Percentiles rank a stretch among this genome's conserved stretches.
These are phyloP conservation scores for Colletotrichum liriopes DNA, from an alignment of 2,329 filamentous ascomycete species.

Conservation along the genomic window DNA sequence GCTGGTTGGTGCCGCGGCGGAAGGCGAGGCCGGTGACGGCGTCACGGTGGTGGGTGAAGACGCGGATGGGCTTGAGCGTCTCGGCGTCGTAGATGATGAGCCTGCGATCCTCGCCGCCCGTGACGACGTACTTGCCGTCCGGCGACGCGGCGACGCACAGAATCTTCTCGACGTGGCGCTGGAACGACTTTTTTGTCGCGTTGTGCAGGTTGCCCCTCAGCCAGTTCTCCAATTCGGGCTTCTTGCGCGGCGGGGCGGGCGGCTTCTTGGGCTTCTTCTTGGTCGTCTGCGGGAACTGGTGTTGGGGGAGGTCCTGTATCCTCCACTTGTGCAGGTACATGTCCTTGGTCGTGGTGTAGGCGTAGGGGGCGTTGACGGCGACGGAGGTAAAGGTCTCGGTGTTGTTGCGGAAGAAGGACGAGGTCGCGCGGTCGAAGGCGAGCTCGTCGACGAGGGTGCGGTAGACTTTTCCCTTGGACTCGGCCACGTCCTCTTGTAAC, in stretches of 20 bases:
- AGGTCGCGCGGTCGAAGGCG: constrained; percentile 76
- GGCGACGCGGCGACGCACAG: constrained; percentile 88
- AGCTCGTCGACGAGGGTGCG: constrained; percentile 82
- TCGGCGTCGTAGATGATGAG: constrained; percentile 91
- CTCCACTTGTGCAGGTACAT: constrained; percentile 90
- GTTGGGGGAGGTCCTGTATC: constrained; percentile 75
- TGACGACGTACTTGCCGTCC: constrained; percentile 92
- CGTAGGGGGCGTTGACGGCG: constrained; percentile 83
- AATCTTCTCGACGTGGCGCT: constrained; percentile 86
- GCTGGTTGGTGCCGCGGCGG: constrained; percentile 87
- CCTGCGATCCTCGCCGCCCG: constrained; percentile 87
- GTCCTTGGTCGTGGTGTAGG: constrained; percentile 93
- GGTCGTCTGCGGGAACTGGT: constrained; percentile 74
- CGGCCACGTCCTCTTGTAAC: constrained; percentile 91
- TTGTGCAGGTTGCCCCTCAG: constrained; percentile 74
- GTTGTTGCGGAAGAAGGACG: constrained; percentile 84
- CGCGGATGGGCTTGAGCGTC: constrained; percentile 82
- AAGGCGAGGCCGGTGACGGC: constrained; percentile 89
- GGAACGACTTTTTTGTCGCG: constrained; percentile 75
- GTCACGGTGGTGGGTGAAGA: constrained; percentile 94
- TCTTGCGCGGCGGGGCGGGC: constrained; percentile 71
- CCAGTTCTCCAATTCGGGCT: constrained; percentile 75
- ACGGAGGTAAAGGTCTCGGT: constrained; percentile 84
- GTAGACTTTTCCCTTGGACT: constrained; percentile 92
- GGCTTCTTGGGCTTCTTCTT: constrained; percentile 70